phyloP scores from a whole-genome alignment of 345 rosid genomes.

The Erucastrum elatum region DNA sequence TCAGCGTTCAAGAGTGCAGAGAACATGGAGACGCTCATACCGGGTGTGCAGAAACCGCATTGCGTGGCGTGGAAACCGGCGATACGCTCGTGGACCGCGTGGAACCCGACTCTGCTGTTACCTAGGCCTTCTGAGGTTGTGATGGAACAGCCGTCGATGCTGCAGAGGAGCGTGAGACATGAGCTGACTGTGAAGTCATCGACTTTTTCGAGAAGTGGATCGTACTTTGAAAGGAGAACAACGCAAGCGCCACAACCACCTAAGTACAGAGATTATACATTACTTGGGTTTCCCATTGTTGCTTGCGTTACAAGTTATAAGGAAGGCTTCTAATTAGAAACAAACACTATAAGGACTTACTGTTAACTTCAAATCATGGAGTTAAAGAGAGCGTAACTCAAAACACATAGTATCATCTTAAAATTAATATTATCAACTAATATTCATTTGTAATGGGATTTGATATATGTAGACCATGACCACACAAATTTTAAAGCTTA shows the following conservation, averaged over 20 bases:
- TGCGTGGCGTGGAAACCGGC: conserved; percentile 88
- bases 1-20: conserved; percentile 77
- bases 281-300: neutral
- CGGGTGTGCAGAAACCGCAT: conserved; percentile 94
- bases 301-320: neutral
- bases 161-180: conserved; percentile 85
- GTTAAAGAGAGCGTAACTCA: neutral
- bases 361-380: neutral
- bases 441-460: neutral
- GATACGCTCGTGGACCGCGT: conserved; percentile 74
- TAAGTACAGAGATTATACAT: conserved; percentile 29
- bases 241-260: conserved; percentile 98
- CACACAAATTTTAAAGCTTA: neutral
- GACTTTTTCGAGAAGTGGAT: conserved; percentile 53
- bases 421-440: neutral
- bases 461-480: neutral
- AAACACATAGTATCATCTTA: neutral
- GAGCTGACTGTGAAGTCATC: conserved; percentile 72
- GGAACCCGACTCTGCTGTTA: conserved; percentile 78
- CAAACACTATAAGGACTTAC: neutral
- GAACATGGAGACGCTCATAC: conserved; percentile 80
- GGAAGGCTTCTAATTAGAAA: neutral
- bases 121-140: conserved; percentile 88
- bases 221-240: conserved; percentile 74
- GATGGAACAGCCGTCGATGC: conserved; percentile 71